phyloP scores from a whole-genome alignment of 441 rosid genomes.

The Gossypium gossypioides region DNA sequence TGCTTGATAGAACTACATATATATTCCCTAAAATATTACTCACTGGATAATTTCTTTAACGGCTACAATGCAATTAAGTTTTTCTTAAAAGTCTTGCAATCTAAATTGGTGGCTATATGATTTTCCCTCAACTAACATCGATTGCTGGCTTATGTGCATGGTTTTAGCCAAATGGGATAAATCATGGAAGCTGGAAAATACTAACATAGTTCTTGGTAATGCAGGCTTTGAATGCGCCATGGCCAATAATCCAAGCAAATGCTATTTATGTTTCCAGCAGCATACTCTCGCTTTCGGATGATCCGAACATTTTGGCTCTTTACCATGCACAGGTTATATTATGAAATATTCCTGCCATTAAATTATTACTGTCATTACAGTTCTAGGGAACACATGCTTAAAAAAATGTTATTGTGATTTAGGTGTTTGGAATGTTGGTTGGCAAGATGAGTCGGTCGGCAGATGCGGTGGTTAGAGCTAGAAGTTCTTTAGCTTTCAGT shows the following conservation, averaged over 20 bases:
- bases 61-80: not conserved
- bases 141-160: not conserved
- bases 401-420: slow-evolving; percentile 9
- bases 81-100: not conserved
- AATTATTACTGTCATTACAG: not conserved
- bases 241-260: slow-evolving; percentile 91
- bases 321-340: slow-evolving; percentile 61
- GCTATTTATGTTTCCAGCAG: slow-evolving; percentile 81
- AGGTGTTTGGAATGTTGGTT: slow-evolving; percentile 81
- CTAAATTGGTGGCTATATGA: not conserved
- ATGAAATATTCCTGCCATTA: not conserved
- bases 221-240: slow-evolving; percentile 95
- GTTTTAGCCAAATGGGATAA: not conserved
- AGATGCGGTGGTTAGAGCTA: slow-evolving; percentile 79
- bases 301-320: slow-evolving; percentile 57
- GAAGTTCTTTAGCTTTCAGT: slow-evolving; percentile 72
- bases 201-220: slow-evolving; percentile 9
- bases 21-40: not conserved
- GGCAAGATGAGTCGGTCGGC: slow-evolving; percentile 72
- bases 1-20: slow-evolving; percentile 1
- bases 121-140: not conserved
- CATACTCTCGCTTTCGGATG: slow-evolving; percentile 73
- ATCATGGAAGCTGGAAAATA: not conserved
- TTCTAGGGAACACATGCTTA: not conserved
- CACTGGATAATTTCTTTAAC: not conserved